Evolutionary conservation across 2,329 filamentous ascomycete species (phyloP).

Genomic region (Didymellaceae sp.): DNA sequence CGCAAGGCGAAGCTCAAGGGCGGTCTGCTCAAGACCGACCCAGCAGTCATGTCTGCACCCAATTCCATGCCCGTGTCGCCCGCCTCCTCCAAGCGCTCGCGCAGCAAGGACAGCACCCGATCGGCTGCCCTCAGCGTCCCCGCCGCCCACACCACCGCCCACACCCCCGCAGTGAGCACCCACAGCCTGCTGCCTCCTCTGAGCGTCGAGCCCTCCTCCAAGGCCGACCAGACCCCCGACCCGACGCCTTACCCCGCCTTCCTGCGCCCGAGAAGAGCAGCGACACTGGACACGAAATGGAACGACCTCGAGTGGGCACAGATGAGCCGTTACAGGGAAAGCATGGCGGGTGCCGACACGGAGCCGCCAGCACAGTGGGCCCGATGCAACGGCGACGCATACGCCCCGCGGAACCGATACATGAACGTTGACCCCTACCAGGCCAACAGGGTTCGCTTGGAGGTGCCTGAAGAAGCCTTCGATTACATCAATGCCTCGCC

Average conservation of each 20-base stretch:
- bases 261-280: constrained; percentile 54
- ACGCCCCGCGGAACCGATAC: constrained; percentile 79
- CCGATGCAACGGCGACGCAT: constrained; percentile 63
- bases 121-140: constrained; percentile 38
- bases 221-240: constrained; percentile 11
- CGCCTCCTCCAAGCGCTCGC: constrained; percentile 49
- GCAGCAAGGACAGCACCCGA: constrained; percentile 47
- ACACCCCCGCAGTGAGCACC: constrained; percentile 40
- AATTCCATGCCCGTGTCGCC: constrained; percentile 42
- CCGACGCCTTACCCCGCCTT: constrained; percentile 53
- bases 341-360: constrained; percentile 41
- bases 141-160: constrained; percentile 34
- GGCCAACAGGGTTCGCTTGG: constrained; percentile 81
- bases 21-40: constrained; percentile 32
- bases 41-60: constrained; percentile 29
- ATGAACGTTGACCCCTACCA: constrained; percentile 88
- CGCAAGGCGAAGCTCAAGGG: constrained; percentile 49
- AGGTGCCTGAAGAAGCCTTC: constrained; percentile 70
- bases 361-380: constrained; percentile 62
- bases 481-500: constrained; percentile 62
- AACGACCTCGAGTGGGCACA: constrained; percentile 67
- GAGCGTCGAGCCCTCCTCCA: constrained; percentile 19
- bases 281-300: constrained; percentile 64
- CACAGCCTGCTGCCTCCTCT: constrained; percentile 41
- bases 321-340: constrained; percentile 59